These are phyloP conservation scores for Knoxia roxburghii DNA, from an alignment of 257 asterid genomes.

Conservation along the genomic window DNA sequence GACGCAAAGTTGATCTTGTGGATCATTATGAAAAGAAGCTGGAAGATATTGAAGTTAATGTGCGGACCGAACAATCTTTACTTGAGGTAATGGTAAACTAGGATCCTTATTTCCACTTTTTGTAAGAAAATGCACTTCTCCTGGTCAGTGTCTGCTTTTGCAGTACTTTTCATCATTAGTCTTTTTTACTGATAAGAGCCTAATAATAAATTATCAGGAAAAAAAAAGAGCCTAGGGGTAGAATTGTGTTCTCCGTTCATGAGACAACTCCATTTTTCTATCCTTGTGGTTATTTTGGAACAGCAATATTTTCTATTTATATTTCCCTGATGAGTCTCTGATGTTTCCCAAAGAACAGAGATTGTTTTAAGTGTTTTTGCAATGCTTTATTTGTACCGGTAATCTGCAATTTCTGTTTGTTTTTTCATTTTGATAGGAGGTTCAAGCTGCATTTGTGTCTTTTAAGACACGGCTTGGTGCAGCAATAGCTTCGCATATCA, in stretches of 20 bases:
- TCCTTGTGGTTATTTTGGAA: background rate
- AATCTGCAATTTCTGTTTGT: background rate
- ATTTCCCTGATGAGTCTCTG: background rate
- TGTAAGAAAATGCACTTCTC: background rate
- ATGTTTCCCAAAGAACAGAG: background rate
- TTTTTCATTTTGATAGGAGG: slow-evolving; percentile 42
- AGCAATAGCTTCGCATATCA: slow-evolving; percentile 60
- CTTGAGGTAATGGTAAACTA: slow-evolving; percentile 55
- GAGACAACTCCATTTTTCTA: background rate
- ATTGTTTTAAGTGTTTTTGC: background rate
- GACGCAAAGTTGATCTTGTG: slow-evolving; percentile 41
- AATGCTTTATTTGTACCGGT: background rate
- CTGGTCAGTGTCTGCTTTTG: background rate
- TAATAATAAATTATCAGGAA: too few relatives aligned
- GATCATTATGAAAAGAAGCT: slow-evolving; percentile 71
- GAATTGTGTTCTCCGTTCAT: background rate
- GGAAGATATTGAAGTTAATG: slow-evolving; percentile 58
- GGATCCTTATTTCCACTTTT: background rate
- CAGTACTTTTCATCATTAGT: background rate
- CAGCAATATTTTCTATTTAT: background rate
- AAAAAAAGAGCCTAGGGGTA: too few relatives aligned
- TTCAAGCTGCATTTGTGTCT: slow-evolving; percentile 93
- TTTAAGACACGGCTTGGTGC: slow-evolving; percentile 83
- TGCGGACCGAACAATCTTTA: slow-evolving; percentile 60
- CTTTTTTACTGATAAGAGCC: background rate